Conservation (phyloP, 1,284 basidiomycete species). For the Pterula multifida region DNA sequence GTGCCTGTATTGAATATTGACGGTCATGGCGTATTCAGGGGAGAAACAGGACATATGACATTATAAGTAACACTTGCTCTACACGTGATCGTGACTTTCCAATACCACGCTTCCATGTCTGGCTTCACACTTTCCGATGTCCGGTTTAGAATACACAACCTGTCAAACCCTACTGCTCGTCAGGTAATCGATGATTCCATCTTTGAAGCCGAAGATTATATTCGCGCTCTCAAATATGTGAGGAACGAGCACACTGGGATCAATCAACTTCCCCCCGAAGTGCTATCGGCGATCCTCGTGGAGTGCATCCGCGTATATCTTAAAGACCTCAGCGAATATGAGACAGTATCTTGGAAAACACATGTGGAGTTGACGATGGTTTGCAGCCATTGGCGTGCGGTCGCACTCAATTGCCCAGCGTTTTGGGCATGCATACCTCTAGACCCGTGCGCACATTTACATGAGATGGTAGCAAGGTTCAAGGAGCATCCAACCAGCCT, state of each 20-base stretch:
- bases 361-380: neutral
- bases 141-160: no score
- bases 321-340: neutral
- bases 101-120: no score
- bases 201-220: neutral
- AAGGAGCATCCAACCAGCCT: neutral
- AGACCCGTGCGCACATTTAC: neutral
- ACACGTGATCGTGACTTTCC: no score
- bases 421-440: neutral
- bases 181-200: no score
- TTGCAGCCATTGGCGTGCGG: neutral
- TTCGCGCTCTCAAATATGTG: neutral
- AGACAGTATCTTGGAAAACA: neutral
- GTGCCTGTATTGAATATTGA: no score
- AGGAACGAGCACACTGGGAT: neutral
- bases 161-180: no score
- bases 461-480: neutral
- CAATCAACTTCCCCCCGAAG: neutral
- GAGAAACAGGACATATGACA: no score
- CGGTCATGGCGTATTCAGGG: no score
- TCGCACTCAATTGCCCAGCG: neutral
- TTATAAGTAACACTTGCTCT: no score
- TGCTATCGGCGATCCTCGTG: neutral
- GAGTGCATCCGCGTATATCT: neutral
- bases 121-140: no score